These are phyloP conservation scores for Cyberlindnera suaveolens DNA, from an alignment of 805 yeast genomes.

Conservation along the genomic window DNA sequence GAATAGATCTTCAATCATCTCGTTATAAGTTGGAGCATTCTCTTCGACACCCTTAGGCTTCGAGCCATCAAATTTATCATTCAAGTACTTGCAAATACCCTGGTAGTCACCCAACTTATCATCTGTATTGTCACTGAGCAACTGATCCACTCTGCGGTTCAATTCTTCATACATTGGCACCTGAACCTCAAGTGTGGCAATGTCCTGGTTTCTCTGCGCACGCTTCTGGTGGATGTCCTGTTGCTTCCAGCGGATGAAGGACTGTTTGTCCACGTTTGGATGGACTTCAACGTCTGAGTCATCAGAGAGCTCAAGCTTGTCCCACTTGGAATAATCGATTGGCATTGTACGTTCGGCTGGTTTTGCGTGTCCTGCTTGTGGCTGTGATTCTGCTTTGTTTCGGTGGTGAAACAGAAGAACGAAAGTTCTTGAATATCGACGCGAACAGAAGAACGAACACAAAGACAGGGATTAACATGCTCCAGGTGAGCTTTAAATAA, in stretches of 20 bases:
- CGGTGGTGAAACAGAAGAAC: too few species aligned
- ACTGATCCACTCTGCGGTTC: slow-evolving; percentile 62
- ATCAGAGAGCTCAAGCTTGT: slow-evolving; percentile 89
- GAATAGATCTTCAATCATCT: slow-evolving; percentile 87
- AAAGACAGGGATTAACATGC: too few species aligned
- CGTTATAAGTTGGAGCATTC: slow-evolving; percentile 65
- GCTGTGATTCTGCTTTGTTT: too few species aligned
- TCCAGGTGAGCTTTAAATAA: too few species aligned
- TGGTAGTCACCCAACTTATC: slow-evolving; percentile 29
- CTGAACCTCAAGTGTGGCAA: slow-evolving; percentile 69
- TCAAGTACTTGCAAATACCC: slow-evolving; percentile 36
- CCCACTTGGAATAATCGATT: slow-evolving; percentile 97
- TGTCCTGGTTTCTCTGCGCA: slow-evolving; percentile 69
- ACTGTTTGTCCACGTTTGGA: slow-evolving; percentile 92
- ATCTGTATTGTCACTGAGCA: slow-evolving; percentile 40
- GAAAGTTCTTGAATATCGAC: too few species aligned
- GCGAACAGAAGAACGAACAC: too few species aligned
- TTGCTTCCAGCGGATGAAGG: slow-evolving; percentile 95
- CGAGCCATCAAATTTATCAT: slow-evolving; percentile 53
- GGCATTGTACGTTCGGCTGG: slow-evolving; percentile 42
- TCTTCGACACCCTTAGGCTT: slow-evolving; percentile 44
- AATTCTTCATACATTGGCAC: slow-evolving; percentile 73
- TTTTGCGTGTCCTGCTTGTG: too few species aligned
- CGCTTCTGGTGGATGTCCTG: slow-evolving; percentile 95
- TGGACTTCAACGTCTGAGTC: slow-evolving; percentile 97